Conservation (phyloP, 495 filamentous ascomycete genomes). For the Penicillium argentinense region DNA sequence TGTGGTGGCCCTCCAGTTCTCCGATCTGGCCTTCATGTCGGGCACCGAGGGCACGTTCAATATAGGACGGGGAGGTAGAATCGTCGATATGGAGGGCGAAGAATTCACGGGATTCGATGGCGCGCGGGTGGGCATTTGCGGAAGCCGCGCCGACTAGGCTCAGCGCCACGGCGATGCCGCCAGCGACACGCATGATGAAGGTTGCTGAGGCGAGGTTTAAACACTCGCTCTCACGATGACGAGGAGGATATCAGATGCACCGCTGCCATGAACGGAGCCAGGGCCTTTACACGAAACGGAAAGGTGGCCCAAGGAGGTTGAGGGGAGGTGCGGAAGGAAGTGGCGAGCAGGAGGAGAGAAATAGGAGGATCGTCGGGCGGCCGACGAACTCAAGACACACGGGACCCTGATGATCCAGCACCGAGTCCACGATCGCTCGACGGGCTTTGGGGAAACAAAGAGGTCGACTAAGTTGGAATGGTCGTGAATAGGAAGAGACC, state of each 20-base stretch:
- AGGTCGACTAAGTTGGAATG: too few relatives aligned
- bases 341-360: constrained; percentile 4
- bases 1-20: constrained; percentile 76
- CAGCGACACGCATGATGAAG: constrained; percentile 36
- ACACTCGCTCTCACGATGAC: constrained; percentile 14
- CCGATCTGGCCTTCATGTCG: constrained; percentile 82
- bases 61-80: constrained; percentile 61
- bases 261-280: constrained; percentile 30
- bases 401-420: constrained; percentile 3
- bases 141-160: constrained; percentile 35
- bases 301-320: background rate
- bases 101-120: constrained; percentile 78
- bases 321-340: background rate
- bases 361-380: constrained; percentile 12
- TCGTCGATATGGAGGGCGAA: constrained; percentile 82
- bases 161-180: constrained; percentile 41
- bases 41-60: constrained; percentile 73
- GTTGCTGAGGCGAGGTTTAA: constrained; percentile 8
- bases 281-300: background rate
- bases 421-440: too few relatives aligned
- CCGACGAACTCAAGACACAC: background rate
- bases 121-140: constrained; percentile 49
- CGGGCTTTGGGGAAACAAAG: background rate
- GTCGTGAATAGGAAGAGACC: background rate
- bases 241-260: constrained; percentile 1